phyloP scores from a whole-genome alignment of 2,329 filamentous ascomycete genomes.

The Monosporascus sp. region DNA sequence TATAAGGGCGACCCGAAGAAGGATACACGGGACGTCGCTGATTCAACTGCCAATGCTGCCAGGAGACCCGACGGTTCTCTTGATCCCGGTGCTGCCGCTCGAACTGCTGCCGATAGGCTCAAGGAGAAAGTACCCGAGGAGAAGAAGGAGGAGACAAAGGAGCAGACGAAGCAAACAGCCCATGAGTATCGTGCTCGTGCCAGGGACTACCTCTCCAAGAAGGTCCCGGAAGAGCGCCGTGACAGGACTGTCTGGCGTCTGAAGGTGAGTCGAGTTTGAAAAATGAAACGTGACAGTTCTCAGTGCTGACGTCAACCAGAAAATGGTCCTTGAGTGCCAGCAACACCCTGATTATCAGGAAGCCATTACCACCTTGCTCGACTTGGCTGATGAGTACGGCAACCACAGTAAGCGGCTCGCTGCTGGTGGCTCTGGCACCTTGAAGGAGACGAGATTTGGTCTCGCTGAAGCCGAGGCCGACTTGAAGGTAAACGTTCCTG shows the following conservation, averaged over 20 bases:
- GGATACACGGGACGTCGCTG: slow-evolving; percentile 56
- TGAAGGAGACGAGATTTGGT: slow-evolving; percentile 66
- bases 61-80: slow-evolving; percentile 20
- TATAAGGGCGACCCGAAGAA: slow-evolving; percentile 50
- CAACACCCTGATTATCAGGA: slow-evolving; percentile 89
- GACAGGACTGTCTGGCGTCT: slow-evolving; percentile 88
- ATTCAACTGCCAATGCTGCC: slow-evolving; percentile 40
- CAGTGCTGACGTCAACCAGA: slow-evolving; percentile 43
- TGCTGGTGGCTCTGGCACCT: slow-evolving; percentile 58
- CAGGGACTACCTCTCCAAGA: slow-evolving; percentile 73
- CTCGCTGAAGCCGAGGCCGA: slow-evolving; percentile 71
- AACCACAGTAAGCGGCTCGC: slow-evolving; percentile 64
- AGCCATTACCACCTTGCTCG: slow-evolving; percentile 82
- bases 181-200: slow-evolving; percentile 37
- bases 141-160: slow-evolving; percentile 46
- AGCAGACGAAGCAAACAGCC: slow-evolving; percentile 35
- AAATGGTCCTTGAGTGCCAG: slow-evolving; percentile 96
- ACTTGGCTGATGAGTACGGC: slow-evolving; percentile 78
- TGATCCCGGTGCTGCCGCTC: slow-evolving; percentile 23
- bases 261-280: slow-evolving; percentile 38
- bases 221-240: slow-evolving; percentile 87
- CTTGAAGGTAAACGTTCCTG: slow-evolving; percentile 51
- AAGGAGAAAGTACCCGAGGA: slow-evolving; percentile 63
- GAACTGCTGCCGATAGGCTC: slow-evolving; percentile 41
- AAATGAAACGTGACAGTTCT: slow-evolving; percentile 60